These are phyloP conservation scores for Acrasis kona DNA, from an alignment of 78 protist species.

Conservation along the genomic window DNA sequence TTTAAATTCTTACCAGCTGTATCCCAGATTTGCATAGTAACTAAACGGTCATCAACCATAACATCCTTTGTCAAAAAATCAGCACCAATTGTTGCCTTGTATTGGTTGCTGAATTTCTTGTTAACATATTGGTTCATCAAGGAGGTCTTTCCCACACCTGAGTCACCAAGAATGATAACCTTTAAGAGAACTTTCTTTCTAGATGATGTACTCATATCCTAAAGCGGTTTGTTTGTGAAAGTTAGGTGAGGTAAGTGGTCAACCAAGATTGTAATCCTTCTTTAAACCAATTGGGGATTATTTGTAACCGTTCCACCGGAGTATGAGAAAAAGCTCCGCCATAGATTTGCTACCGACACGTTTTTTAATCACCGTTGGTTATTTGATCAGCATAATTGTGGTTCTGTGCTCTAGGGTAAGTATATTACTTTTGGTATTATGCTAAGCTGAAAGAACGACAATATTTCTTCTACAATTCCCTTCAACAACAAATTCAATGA, in stretches of 20 bases:
- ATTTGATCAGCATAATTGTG: no score
- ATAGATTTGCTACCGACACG: no score
- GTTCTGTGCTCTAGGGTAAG: no score
- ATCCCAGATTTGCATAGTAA: constrained; percentile 60
- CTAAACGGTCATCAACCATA: constrained; percentile 86
- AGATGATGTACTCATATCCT: neutral
- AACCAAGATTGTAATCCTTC: neutral
- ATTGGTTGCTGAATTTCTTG: constrained; percentile 90
- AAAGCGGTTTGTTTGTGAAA: neutral
- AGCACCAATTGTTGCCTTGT: constrained; percentile 99
- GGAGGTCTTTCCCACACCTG: constrained; percentile 92
- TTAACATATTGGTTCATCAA: constrained; percentile 94
- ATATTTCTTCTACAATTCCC: no score
- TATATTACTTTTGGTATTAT: no score
- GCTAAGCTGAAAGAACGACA: no score
- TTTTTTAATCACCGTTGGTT: no score
- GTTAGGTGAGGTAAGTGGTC: neutral
- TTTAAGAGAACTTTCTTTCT: constrained; percentile 11
- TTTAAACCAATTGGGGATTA: neutral
- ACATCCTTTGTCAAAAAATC: constrained; percentile 98
- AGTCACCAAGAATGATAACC: constrained; percentile 53
- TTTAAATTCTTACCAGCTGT: constrained; percentile 83
- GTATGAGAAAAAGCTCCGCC: no score
- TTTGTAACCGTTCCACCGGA: no score
- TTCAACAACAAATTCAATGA: no score